Base-by-base conservation (phyloP, 192 early-diverging fungal species). In the Entomortierella chlamydospora region DNA sequence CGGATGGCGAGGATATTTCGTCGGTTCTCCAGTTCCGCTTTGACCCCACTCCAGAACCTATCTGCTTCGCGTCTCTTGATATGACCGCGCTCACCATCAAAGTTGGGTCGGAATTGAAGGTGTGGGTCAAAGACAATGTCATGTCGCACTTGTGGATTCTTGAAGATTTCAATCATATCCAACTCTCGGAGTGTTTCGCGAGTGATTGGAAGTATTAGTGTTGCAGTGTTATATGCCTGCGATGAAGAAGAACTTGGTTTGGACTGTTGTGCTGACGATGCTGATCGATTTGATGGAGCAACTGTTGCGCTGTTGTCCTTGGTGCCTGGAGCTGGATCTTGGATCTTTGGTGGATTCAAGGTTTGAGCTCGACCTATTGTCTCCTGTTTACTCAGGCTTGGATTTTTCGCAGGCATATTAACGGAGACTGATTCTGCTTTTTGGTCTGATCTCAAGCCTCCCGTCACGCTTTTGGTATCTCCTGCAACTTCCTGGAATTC, bases 81-180 rank as follows among this genome's bases (percentile, higher is more conserved):
- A 53, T 87, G 78, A 22, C 90, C 93, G 9, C 87, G 81, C 47
- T 89, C 87, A 33, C 95, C 93, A 58, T 93, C 91, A 22, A 89
- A 84, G 82, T 94, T 95, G 50, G 94, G 95, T 12, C 95, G 90
- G 86, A 97, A 97, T 76, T 94, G 90, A 26, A 97, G 88, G 70
- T 95, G 90, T 4, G 93, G 91, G 74, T 97, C 95, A 78, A 97
- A 95, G 33, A 93, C 84, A 55, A 97, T 86, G 74, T 97, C 96
- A 68, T 97, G 96, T 10, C 96, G 90, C 12, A 97, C 87, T 55
- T 95, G 94, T 34, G 92, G 83, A 72, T 94, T 95, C 53, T 90
- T 87, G 70, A 97, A 85, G 37, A 97, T 95, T 85, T 93, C 92
- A 52, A 90, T 82, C 60, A 96, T 83, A 45, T 92, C 89, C 17